Conservation (phyloP, 2,329 filamentous ascomycete species). For the Ramichloridium luteum region DNA sequence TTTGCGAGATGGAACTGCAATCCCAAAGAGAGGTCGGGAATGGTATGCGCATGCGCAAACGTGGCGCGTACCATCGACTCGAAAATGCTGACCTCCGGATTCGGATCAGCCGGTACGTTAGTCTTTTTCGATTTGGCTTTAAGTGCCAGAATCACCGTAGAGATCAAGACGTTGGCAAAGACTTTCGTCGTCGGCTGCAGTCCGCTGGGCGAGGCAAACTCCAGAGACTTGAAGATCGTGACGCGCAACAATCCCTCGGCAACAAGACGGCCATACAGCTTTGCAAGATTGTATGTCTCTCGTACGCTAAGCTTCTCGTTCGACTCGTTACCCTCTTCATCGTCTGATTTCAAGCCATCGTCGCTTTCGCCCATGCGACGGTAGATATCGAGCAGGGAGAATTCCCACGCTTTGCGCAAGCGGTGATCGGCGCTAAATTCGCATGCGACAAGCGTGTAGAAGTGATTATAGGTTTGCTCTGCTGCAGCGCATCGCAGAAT, state of each 20-base stretch:
- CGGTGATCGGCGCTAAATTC: conserved; percentile 62
- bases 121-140: background rate
- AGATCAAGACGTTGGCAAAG: conserved; percentile 70
- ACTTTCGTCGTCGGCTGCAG: conserved; percentile 62
- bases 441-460: conserved; percentile 76
- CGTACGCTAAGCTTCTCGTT: conserved; percentile 44
- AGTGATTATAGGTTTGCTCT: conserved; percentile 79
- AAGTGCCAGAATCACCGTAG: conserved; percentile 48
- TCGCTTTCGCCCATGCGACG: conserved; percentile 70
- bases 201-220: conserved; percentile 49
- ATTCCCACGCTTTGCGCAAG: conserved; percentile 75
- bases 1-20: conserved; percentile 71
- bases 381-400: conserved; percentile 76
- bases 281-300: conserved; percentile 55
- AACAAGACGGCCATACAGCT: conserved; percentile 52
- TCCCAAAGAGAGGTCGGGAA: conserved; percentile 57
- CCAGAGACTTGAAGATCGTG: conserved; percentile 53
- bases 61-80: conserved; percentile 51
- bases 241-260: conserved; percentile 47
- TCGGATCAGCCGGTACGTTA: background rate
- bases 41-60: conserved; percentile 52
- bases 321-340: conserved; percentile 42
- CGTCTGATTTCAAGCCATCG: conserved; percentile 51
- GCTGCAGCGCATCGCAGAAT: conserved; percentile 76
- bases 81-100: conserved; percentile 24